phyloP scores from a whole-genome alignment of 208 protist species.

The Lotmaria passim region DNA sequence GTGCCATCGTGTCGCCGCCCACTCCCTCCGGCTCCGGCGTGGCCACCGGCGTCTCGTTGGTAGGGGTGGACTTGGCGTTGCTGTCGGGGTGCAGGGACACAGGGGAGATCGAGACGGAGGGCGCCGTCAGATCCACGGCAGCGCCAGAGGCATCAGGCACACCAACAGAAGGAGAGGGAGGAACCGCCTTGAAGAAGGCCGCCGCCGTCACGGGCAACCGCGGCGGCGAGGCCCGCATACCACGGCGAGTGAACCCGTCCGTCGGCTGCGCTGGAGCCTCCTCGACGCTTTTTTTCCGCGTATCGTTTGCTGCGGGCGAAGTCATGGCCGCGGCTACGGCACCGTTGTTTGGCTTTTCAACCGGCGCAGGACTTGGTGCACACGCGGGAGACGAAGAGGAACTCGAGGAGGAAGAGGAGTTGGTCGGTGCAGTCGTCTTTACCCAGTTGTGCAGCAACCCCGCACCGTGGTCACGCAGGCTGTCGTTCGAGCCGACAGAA shows the following conservation, averaged over 20 bases:
- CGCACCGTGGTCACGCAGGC: conserved; percentile 11
- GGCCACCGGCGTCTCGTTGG: background rate
- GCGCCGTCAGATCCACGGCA: background rate
- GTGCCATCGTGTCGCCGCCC: conserved; percentile 6
- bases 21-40: background rate
- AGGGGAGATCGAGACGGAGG: conserved; percentile 14
- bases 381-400: background rate
- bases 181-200: background rate
- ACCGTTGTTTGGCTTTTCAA: background rate
- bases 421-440: background rate
- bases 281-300: background rate
- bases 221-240: background rate
- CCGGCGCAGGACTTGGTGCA: background rate
- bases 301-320: background rate
- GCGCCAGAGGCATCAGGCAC: too few relatives aligned
- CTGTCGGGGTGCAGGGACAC: background rate
- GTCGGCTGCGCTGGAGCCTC: background rate
- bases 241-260: background rate
- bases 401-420: background rate
- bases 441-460: conserved; percentile 28
- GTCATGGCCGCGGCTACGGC: background rate
- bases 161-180: background rate
- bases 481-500: conserved; percentile 1
- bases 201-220: conserved; percentile 5
- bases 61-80: background rate